Percentiles rank a stretch among this genome's conserved stretches.
These are phyloP conservation scores for Gynandropsis gynandra DNA, from an alignment of 345 rosid species.

Conservation along the genomic window DNA sequence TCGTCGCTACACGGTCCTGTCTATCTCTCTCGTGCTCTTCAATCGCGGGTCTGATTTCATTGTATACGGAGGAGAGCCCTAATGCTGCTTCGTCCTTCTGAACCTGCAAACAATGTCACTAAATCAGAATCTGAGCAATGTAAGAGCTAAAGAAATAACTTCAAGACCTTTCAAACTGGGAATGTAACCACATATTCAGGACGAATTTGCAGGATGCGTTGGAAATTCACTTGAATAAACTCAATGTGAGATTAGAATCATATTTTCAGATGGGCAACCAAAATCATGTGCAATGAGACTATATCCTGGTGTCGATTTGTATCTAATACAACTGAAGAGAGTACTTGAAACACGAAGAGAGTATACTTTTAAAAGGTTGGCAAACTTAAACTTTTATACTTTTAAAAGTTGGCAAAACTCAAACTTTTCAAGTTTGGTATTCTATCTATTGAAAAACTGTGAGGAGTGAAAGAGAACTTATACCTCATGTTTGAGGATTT, in stretches of 20 bases:
- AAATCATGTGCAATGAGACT: no score
- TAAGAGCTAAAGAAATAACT: neutral
- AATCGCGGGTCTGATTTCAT: constrained; percentile 82
- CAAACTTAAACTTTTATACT: neutral
- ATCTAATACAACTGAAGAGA: no score
- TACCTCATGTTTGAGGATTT: constrained; percentile 71
- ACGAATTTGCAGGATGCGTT: no score
- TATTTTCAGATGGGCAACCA: no score
- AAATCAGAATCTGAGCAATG: neutral
- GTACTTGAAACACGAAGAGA: neutral
- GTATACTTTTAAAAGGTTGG: neutral
- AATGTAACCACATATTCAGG: no score
- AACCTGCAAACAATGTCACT: constrained; percentile 40
- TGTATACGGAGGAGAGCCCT: constrained; percentile 49
- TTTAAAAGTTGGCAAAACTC: neutral
- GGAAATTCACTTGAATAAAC: no score
- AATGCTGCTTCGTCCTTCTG: constrained; percentile 57
- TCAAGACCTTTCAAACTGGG: no score
- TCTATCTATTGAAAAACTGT: no score
- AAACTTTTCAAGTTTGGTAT: no score
- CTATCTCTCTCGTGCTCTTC: constrained; percentile 95
- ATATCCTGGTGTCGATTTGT: no score
- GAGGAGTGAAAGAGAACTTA: neutral
- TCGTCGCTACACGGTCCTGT: constrained; percentile 86
- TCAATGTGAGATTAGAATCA: no score